These are phyloP conservation scores for Boletus fagicola DNA, from an alignment of 768 basidiomycete genomes.

Conservation along the genomic window DNA sequence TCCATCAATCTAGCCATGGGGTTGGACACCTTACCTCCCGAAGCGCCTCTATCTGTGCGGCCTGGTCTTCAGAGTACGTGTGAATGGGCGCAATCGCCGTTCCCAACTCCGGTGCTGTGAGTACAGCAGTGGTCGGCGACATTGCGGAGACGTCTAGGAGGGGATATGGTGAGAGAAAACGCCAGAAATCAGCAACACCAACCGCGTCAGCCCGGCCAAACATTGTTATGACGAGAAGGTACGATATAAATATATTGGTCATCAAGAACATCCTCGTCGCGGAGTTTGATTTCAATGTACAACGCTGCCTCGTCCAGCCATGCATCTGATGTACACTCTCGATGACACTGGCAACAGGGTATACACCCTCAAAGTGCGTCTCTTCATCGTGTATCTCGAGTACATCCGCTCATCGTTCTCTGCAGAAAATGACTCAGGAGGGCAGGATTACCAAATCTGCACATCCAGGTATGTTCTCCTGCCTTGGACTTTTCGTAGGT, in stretches of 20 bases:
- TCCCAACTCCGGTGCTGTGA: slow-evolving; percentile 54
- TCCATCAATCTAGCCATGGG: neutral
- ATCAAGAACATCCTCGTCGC: neutral
- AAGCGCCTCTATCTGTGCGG: slow-evolving; percentile 55
- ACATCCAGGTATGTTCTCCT: slow-evolving; percentile 74
- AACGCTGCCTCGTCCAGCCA: slow-evolving; percentile 38
- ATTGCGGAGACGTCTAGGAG: slow-evolving; percentile 22
- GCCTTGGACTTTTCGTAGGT: neutral
- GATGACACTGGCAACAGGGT: slow-evolving; percentile 75
- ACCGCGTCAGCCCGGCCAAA: neutral
- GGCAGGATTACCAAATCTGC: slow-evolving; percentile 93
- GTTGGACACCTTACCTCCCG: slow-evolving; percentile 47
- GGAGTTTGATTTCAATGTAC: slow-evolving; percentile 12
- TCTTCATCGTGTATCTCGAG: neutral
- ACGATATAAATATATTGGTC: neutral
- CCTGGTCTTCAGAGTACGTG: slow-evolving; percentile 64
- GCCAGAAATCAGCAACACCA: neutral
- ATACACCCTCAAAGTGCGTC: slow-evolving; percentile 89
- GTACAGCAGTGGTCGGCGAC: slow-evolving; percentile 45
- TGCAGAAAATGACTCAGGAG: slow-evolving; percentile 77
- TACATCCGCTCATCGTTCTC: slow-evolving; percentile 4
- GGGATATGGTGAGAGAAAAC: neutral
- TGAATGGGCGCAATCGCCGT: slow-evolving; percentile 54
- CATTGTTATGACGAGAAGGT: neutral
- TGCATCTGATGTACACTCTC: slow-evolving; percentile 97